Evolutionary conservation across 139 green algal genomes (phyloP), one percentile per base, ranked within the genome.

Genomic region (Deuterostichococcus epilithicus): DNA sequence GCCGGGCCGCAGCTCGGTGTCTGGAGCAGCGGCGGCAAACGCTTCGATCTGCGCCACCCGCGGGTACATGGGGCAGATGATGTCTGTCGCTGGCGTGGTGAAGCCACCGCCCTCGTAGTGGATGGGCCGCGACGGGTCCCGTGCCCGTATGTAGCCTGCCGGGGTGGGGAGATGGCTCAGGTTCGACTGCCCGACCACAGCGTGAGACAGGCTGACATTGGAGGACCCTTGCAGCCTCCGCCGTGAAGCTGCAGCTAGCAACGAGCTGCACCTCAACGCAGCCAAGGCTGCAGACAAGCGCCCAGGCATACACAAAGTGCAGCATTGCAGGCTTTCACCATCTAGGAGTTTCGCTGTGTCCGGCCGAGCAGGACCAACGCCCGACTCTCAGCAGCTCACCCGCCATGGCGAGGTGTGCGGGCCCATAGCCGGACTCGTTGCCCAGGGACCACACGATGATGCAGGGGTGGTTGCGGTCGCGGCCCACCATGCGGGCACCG

Each of bases 1-100:
- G 52, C 99, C 74, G 3, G 36, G 38, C n/a, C 32, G 58, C 10
- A 13, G 66, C 33, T 37, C 32, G 10, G 33, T 38, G 36, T 71
- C 33, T 37, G 33, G 66, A 15, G 65, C 65, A n/a, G 70, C 76
- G 58, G 69, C 34, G n/a, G 77, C 80, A 39, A 89, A 78, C 2
- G 36, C n/a, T 36, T 75, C 52, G 0, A 88, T 80, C 70, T 91
- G 82, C 39, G 84, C 52, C 37, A 93, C 83, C 13, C 91, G 88
- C 0, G 93, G 90, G 65, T 98, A 98, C 95, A 99, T 99, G 39
- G 95, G 95, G 80, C 95, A 98, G 37, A 99, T 88, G 35, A 99
- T 77, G 80, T 99, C 96, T 0, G 96, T 99, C 38, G 89, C 87
- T 1, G 88, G 22, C 8, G 91, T 98, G 42, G 86, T 81, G 23